phyloP scores from a whole-genome alignment of 192 early-diverging fungal genomes.

The Backusella morwellensis region DNA sequence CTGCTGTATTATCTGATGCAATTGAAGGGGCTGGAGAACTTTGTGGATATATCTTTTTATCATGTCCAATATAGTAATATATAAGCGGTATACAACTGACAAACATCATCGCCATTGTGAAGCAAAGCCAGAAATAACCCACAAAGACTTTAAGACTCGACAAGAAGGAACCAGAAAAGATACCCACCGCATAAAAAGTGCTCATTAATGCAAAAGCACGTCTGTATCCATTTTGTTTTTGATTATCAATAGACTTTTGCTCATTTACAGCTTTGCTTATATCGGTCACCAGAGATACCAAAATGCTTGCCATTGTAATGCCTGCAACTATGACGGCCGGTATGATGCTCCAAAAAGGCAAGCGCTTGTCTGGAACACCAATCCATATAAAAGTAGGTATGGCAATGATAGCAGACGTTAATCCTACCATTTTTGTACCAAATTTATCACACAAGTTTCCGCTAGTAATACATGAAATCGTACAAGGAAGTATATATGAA shows the following conservation, averaged over 20 bases:
- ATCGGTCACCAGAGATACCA: not conserved
- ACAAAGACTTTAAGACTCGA: not conserved
- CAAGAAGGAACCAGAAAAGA: slow-evolving; percentile 1
- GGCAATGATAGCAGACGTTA: not conserved
- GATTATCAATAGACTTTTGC: not conserved
- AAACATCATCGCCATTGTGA: not conserved
- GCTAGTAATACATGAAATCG: not conserved
- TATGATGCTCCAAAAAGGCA: slow-evolving; percentile 2
- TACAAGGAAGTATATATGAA: not conserved
- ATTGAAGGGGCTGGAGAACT: not conserved
- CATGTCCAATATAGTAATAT: not conserved
- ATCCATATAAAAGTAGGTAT: slow-evolving; percentile 7
- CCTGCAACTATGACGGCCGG: not conserved
- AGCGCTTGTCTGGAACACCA: not conserved
- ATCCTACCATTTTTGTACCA: slow-evolving; percentile 7
- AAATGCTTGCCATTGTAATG: not conserved
- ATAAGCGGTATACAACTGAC: not conserved
- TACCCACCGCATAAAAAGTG: not conserved
- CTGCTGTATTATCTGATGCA: slow-evolving; percentile 2
- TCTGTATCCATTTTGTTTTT: not conserved
- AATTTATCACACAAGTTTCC: slow-evolving; percentile 8
- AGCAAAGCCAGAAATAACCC: slow-evolving; percentile 5
- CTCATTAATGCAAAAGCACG: not conserved
- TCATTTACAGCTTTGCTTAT: not conserved
- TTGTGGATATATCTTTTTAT: not conserved